These are phyloP conservation scores for Penicillium simplicissimum DNA, from an alignment of 495 filamentous ascomycete genomes.

Conservation along the genomic window DNA sequence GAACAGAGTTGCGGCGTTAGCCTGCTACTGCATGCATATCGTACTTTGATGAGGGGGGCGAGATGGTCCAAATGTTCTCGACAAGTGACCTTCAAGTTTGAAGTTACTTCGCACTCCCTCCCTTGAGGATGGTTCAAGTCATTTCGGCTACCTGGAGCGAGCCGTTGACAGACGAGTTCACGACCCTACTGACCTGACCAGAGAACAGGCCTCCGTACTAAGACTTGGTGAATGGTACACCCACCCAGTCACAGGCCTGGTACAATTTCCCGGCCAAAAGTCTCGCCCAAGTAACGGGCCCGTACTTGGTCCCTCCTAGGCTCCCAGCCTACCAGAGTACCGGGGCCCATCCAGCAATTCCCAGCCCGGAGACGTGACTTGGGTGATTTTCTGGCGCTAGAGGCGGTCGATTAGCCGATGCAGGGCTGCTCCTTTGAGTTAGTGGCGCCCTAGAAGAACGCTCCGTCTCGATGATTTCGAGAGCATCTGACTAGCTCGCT, in stretches of 20 bases:
- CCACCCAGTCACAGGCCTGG: too few relatives aligned
- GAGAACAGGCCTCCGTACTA: too few relatives aligned
- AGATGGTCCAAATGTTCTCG: background rate
- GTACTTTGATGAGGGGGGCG: background rate
- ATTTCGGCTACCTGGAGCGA: background rate
- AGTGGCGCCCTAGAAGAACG: background rate
- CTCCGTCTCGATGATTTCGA: background rate
- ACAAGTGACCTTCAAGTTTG: too few relatives aligned
- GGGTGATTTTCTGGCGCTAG: constrained; percentile 15
- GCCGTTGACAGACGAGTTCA: background rate
- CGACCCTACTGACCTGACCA: too few relatives aligned
- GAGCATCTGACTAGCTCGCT: too few relatives aligned
- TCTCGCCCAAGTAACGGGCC: background rate
- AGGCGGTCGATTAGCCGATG: constrained; percentile 12
- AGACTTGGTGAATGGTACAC: too few relatives aligned
- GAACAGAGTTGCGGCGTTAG: too few relatives aligned
- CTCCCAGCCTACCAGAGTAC: too few relatives aligned
- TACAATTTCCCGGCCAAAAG: background rate
- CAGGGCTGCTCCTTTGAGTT: background rate
- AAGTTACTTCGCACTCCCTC: background rate
- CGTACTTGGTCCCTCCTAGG: background rate
- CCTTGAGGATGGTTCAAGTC: background rate
- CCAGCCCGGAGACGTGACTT: too few relatives aligned
- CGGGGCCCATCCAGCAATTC: too few relatives aligned
- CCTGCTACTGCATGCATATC: too few relatives aligned